Conservation (phyloP, 257 asterid species). For the Ajuga chamaepitys region DNA sequence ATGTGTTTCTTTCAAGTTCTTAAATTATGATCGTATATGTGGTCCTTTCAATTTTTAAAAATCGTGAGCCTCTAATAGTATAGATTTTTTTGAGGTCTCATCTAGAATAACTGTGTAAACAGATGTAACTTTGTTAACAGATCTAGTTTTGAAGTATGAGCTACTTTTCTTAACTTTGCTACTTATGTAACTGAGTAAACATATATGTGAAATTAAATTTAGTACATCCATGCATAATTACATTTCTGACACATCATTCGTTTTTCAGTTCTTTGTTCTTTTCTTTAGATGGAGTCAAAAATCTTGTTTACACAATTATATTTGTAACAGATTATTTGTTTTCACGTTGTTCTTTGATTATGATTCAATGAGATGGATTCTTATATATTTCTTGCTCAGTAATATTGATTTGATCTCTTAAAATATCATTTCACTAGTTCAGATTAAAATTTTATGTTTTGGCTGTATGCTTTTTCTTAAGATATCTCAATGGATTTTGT, state of each 20-base stretch:
- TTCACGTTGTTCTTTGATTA: not conserved
- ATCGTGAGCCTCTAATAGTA: not conserved
- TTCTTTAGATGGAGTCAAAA: not conserved
- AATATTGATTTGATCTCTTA: not conserved
- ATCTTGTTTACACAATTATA: not conserved
- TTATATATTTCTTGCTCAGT: not conserved
- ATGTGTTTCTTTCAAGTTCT: too few relatives aligned
- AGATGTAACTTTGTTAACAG: not conserved
- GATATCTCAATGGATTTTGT: slow-evolving; percentile 8
- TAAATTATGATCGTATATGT: too few relatives aligned
- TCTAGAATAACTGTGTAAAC: not conserved
- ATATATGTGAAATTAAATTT: not conserved
- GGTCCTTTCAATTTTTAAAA: not conserved
- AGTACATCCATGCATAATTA: not conserved
- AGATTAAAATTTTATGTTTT: not conserved
- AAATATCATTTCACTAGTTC: not conserved
- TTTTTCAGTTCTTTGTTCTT: not conserved
- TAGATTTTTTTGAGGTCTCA: not conserved
- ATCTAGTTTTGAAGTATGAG: not conserved
- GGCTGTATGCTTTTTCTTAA: not conserved
- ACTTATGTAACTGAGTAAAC: not conserved
- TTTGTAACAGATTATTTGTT: not conserved
- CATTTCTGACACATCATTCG: not conserved
- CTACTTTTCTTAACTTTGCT: not conserved
- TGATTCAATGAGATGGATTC: not conserved